Base-by-base conservation (phyloP, 2,329 filamentous ascomycete genomes). In the Aphanocladium album region DNA sequence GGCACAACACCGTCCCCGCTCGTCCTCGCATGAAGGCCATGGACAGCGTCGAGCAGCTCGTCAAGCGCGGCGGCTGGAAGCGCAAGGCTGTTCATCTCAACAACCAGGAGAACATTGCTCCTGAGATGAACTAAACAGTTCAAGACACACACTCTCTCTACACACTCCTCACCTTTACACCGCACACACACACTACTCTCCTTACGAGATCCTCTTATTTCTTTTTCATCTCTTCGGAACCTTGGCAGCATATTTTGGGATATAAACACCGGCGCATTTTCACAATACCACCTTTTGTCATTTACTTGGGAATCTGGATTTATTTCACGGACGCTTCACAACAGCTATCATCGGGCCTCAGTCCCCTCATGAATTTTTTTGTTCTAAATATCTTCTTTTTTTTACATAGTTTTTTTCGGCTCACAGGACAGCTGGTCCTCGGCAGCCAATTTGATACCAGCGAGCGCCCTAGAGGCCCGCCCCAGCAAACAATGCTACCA, bases 41-140 rank as follows among this genome's bases (percentile, higher is more conserved):
- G 52, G 73, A 76, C 66, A 72, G 69, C 62, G 71, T 78, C 64
- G 74, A 78, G 52, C 70, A 77, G 65, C 75, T 76, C 39, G 70
- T 76, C 64, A 76, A 76, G 69, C 73, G 74, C 17, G 74, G 75
- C 41, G 75, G 76, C 37, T 78, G 76, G 76, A 78, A 78, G 71
- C 70, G 76, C 59, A 69, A 74, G 14, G 76, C 75, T 54, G 72
- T 78, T 46, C 69, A 77, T 68, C 77, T 78, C 60, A 67, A 73
- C 60, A 64, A 69, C 35, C 68, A 75, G 30, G 73, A 74, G 53
- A 60, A 56, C 45, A 51, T 37, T 39, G 47, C 47, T 41, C 49
- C 21, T 12, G 47, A 30, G 30, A 35, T 17, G n/a, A 46, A 30
- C 25, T 56, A 16, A 43, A 21, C 17, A 35, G 35, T 54, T 45